Percentiles rank a stretch among this genome's conserved stretches.
Conservation (phyloP, 352 stramenopile species). For the Halophytophthora batemanensis region DNA sequence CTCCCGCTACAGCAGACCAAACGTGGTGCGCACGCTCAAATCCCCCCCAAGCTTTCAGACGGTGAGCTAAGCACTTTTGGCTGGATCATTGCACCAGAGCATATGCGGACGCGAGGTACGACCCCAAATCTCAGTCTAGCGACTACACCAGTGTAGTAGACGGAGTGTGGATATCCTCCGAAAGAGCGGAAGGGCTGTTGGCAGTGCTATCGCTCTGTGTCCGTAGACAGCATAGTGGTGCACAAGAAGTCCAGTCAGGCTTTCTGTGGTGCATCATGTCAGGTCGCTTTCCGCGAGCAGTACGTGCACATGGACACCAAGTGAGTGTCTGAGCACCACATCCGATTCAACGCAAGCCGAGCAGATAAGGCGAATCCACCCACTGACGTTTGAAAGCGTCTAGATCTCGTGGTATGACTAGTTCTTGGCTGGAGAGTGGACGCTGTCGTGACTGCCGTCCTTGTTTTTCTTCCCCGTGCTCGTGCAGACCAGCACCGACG, state of each 20-base stretch:
- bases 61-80: no score
- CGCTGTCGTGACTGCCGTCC: slow-evolving; percentile 5
- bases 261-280: slow-evolving; percentile 53
- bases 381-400: no score
- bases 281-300: slow-evolving; percentile 37
- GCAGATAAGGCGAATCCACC: no score
- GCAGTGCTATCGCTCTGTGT: slow-evolving; percentile 72
- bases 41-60: no score
- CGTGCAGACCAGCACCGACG: slow-evolving; percentile 62
- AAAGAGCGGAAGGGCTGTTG: slow-evolving; percentile 65
- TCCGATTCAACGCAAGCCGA: background rate
- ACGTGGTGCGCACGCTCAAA: no score
- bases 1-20: no score
- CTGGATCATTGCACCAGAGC: no score
- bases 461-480: slow-evolving; percentile 58
- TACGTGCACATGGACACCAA: slow-evolving; percentile 52
- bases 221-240: slow-evolving; percentile 33
- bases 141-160: slow-evolving; percentile 44
- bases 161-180: slow-evolving; percentile 43
- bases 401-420: background rate
- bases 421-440: background rate
- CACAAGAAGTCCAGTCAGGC: slow-evolving; percentile 44
- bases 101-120: no score
- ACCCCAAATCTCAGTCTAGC: no score
- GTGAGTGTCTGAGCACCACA: slow-evolving; percentile 3